phyloP scores from a whole-genome alignment of 495 filamentous ascomycete genomes.

The Haplographium delicatum region DNA sequence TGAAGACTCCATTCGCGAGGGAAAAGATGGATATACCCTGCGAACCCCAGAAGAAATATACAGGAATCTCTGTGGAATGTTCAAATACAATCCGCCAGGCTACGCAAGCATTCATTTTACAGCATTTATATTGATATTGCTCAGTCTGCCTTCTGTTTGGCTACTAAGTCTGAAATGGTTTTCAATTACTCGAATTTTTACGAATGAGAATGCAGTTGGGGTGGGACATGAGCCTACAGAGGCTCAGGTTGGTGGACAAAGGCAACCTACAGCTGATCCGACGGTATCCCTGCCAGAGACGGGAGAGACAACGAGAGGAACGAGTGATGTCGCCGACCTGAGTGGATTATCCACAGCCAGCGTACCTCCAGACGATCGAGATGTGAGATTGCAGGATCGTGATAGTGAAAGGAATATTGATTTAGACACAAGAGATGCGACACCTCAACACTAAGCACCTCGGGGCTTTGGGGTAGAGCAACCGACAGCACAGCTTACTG shows the following conservation, averaged over 20 bases:
- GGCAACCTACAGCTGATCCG: neutral
- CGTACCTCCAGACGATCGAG: neutral
- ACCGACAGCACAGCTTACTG: neutral
- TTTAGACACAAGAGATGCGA: no score
- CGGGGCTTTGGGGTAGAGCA: neutral
- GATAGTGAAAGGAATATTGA: no score
- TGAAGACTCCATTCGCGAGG: neutral
- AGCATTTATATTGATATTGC: neutral
- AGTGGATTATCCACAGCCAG: neutral
- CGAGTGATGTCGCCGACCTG: neutral
- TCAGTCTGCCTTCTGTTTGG: neutral
- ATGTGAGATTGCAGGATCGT: no score
- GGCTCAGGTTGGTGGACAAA: neutral
- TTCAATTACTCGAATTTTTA: neutral
- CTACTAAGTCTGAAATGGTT: neutral
- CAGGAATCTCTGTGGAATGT: neutral
- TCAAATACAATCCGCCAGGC: neutral
- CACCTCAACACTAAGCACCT: no score
- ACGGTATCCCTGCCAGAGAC: neutral
- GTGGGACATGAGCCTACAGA: neutral
- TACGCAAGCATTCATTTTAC: neutral
- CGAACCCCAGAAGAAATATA: neutral
- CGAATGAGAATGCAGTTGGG: neutral
- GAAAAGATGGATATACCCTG: neutral
- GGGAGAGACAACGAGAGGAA: neutral